Conservation (phyloP, 345 rosid species). For the Citrus sp. region DNA sequence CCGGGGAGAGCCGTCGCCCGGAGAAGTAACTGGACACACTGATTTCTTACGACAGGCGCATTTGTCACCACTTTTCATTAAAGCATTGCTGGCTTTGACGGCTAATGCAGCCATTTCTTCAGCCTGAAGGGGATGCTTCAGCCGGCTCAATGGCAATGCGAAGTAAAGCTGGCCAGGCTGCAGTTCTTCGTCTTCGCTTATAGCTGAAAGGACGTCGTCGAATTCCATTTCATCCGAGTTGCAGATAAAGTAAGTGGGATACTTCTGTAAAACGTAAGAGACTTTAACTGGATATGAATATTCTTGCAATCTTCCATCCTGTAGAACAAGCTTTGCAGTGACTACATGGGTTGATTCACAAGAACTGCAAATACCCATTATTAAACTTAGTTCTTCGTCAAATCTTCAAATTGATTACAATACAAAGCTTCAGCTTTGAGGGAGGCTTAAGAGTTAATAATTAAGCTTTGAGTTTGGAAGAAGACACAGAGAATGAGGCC, state of each 20-base stretch:
- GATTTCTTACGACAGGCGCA: slow-evolving; percentile 44
- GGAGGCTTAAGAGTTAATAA: background rate
- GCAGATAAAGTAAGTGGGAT: slow-evolving; percentile 70
- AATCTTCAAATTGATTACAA: background rate
- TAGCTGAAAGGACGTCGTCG: slow-evolving; percentile 63
- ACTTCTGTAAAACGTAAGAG: slow-evolving; percentile 55
- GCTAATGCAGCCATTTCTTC: slow-evolving; percentile 99
- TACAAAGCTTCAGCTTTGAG: no score
- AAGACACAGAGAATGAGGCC: background rate
- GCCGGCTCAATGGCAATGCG: slow-evolving; percentile 62
- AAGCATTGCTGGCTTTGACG: slow-evolving; percentile 89
- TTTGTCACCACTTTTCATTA: slow-evolving; percentile 46
- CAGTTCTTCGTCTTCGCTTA: slow-evolving; percentile 67
- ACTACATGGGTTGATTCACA: slow-evolving; percentile 62
- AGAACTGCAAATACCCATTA: slow-evolving; percentile 91
- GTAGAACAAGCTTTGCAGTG: slow-evolving; percentile 76
- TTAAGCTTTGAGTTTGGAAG: background rate
- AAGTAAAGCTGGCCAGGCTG: slow-evolving; percentile 88
- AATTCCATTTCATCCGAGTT: slow-evolving; percentile 97
- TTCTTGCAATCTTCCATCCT: slow-evolving; percentile 80
- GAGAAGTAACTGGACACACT: slow-evolving; percentile 23
- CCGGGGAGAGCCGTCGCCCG: slow-evolving; percentile 23
- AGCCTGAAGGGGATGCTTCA: slow-evolving; percentile 60
- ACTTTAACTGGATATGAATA: slow-evolving; percentile 72
- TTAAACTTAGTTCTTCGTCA: no score